Conservation (phyloP, 108 stramenopile species). For the Phaeodactylum tricornutum region DNA sequence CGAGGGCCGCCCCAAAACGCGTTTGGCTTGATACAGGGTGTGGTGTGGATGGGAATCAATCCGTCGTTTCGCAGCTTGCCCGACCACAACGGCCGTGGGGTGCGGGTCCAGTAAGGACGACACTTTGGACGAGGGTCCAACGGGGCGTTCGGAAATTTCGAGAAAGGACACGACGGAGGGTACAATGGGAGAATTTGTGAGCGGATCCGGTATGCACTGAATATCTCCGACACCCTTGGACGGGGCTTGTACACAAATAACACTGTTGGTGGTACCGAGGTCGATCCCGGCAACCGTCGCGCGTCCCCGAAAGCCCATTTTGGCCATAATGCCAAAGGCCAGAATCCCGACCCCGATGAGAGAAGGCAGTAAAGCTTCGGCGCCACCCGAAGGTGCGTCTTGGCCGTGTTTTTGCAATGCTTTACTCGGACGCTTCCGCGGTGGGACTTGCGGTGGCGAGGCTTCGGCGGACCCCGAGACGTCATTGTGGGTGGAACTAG, state of each 20-base stretch:
- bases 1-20: constrained; percentile 52
- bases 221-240: constrained; percentile 70
- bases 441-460: background rate
- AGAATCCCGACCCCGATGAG: constrained; percentile 54
- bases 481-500: too few relatives aligned
- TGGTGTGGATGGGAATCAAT: constrained; percentile 79
- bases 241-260: constrained; percentile 72
- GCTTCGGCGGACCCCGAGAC: background rate
- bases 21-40: constrained; percentile 81
- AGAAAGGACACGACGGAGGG: constrained; percentile 84
- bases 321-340: constrained; percentile 57
- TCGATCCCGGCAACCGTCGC: constrained; percentile 78
- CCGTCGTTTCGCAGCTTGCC: constrained; percentile 54
- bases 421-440: background rate
- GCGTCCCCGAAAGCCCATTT: constrained; percentile 76
- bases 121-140: constrained; percentile 15
- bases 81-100: constrained; percentile 64
- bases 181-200: constrained; percentile 50
- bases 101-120: constrained; percentile 39
- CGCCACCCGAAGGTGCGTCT: constrained; percentile 44
- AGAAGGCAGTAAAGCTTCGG: constrained; percentile 71
- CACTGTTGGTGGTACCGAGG: constrained; percentile 81
- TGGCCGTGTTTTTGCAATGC: constrained; percentile 26
- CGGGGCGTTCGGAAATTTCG: constrained; percentile 35
- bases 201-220: constrained; percentile 70